Evolutionary conservation across 495 filamentous ascomycete species (phyloP).

Genomic region (Penicillium coffeae): DNA sequence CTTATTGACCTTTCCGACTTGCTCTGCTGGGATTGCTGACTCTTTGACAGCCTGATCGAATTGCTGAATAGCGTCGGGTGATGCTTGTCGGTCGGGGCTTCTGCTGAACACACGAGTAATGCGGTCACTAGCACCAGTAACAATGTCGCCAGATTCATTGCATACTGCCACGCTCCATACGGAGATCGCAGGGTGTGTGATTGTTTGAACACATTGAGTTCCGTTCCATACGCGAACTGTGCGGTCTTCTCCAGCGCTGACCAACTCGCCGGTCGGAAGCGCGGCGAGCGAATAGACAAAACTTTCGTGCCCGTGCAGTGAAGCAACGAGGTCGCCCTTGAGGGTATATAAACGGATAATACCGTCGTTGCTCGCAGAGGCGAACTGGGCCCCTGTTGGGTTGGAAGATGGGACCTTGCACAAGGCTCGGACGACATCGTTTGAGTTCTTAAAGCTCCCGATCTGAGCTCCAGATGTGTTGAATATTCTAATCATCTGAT

Average conservation of each 20-base stretch:
- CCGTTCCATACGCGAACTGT: slow-evolving; percentile 86
- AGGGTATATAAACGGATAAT: slow-evolving; percentile 81
- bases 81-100: slow-evolving; percentile 64
- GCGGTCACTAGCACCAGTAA: slow-evolving; percentile 85
- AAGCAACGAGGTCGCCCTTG: slow-evolving; percentile 64
- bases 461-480: slow-evolving; percentile 60
- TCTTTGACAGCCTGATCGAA: slow-evolving; percentile 79
- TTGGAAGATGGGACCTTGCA: slow-evolving; percentile 75
- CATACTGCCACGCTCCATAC: slow-evolving; percentile 90
- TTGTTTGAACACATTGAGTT: slow-evolving; percentile 82
- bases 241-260: slow-evolving; percentile 90
- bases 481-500: slow-evolving; percentile 83
- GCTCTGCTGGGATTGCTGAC: slow-evolving; percentile 82
- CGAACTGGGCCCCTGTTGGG: slow-evolving; percentile 78
- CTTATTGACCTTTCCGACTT: slow-evolving; percentile 78
- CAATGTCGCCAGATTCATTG: slow-evolving; percentile 80
- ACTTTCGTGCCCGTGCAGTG: slow-evolving; percentile 83
- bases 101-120: slow-evolving; percentile 82
- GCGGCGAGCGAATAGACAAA: slow-evolving; percentile 88
- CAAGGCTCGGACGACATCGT: slow-evolving; percentile 79
- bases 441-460: slow-evolving; percentile 63
- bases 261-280: slow-evolving; percentile 78
- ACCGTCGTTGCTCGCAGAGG: slow-evolving; percentile 84
- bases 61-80: slow-evolving; percentile 49
- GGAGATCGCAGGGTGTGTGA: slow-evolving; percentile 95